Evolutionary conservation across 225 moss, liverwort and hornwort genomes (phyloP).

Genomic region (Antitrichia curtipendula): DNA sequence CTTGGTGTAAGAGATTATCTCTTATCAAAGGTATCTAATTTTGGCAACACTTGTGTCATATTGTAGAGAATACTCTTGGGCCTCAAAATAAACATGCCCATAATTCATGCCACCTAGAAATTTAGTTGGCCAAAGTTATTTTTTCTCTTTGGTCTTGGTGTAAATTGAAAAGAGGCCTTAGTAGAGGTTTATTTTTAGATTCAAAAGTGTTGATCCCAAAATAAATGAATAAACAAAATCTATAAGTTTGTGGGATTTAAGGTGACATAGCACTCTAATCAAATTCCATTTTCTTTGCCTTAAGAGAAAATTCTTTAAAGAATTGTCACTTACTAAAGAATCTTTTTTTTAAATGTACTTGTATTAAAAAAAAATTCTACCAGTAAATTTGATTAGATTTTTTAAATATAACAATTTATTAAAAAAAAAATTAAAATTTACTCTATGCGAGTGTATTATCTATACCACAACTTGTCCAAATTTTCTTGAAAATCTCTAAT

Average conservation of each 20-base stretch:
- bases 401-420: background rate
- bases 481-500: background rate
- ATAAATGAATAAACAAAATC: background rate
- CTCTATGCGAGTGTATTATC: background rate
- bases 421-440: background rate
- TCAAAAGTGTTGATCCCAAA: background rate
- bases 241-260: too few relatives aligned
- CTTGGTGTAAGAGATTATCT: background rate
- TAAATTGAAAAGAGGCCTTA: background rate
- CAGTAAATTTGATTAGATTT: background rate
- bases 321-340: background rate
- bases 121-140: background rate
- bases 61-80: background rate
- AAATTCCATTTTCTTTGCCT: background rate
- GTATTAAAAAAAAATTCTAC: fast-evolving
- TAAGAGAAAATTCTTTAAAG: background rate
- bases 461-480: background rate
- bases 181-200: background rate
- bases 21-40: background rate
- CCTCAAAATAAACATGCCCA: background rate
- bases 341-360: background rate
- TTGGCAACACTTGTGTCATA: background rate
- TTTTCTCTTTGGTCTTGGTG: background rate
- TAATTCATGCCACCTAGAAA: fast-evolving
- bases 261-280: fast-evolving